These are phyloP conservation scores for Trichophyton simii DNA, from an alignment of 2,329 filamentous ascomycete species.

Conservation along the genomic window DNA sequence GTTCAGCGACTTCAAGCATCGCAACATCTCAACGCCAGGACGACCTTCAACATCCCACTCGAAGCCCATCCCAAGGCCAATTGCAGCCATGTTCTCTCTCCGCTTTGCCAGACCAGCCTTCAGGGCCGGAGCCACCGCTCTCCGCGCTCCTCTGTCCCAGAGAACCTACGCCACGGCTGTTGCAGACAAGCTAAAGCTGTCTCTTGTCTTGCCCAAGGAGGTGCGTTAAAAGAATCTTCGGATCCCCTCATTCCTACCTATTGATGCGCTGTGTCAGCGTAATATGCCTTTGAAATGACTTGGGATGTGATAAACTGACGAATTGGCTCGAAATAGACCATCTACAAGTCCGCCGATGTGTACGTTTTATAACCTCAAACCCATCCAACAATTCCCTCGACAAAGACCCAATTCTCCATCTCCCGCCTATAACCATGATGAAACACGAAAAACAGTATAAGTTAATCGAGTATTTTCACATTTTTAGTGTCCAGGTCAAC, in stretches of 20 bases:
- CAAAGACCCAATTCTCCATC: neutral
- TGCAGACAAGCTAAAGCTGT: conserved; percentile 94
- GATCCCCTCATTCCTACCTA: conserved; percentile 4
- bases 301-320: neutral
- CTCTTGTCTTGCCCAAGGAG: conserved; percentile 94
- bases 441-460: neutral
- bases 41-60: conserved; percentile 4
- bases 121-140: conserved; percentile 58
- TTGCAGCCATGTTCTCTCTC: conserved; percentile 69
- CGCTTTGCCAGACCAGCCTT: conserved; percentile 84
- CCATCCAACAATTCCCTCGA: neutral
- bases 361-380: conserved; percentile 34
- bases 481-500: conserved; percentile 81
- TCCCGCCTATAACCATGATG: neutral
- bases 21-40: conserved; percentile 6
- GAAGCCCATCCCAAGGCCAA: conserved; percentile 15
- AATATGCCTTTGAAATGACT: neutral
- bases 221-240: conserved; percentile 45
- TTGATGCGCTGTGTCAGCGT: conserved; percentile 7
- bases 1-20: conserved; percentile 11
- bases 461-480: conserved; percentile 35
- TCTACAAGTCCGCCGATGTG: conserved; percentile 61
- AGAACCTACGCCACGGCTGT: conserved; percentile 85
- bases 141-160: conserved; percentile 66
- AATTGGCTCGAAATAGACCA: conserved; percentile 37